Evolutionary conservation across 371 early-diverging fungal genomes (phyloP).

Genomic region (Lichtheimia ramosa): DNA sequence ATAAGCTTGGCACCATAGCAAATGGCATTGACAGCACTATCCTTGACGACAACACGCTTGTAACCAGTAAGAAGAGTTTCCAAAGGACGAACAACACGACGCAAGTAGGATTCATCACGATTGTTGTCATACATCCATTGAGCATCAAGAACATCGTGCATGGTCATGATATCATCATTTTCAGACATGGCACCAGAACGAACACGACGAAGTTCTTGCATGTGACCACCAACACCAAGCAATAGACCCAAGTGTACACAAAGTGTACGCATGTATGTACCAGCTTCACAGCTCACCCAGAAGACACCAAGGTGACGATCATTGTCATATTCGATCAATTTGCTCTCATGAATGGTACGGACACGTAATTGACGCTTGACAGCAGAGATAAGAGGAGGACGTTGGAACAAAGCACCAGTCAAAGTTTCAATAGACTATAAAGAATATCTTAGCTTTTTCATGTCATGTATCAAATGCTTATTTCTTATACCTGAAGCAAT

Average conservation of each 20-base stretch:
- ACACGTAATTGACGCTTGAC: constrained; percentile 99
- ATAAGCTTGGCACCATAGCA: constrained; percentile 99
- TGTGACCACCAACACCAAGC: constrained; percentile 98
- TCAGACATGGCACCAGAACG: constrained; percentile 95
- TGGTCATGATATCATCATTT: constrained; percentile 94
- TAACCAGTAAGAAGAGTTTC: constrained; percentile 95
- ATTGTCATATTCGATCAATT: constrained; percentile 96
- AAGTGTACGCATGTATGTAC: constrained; percentile 99
- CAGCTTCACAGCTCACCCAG: constrained; percentile 99
- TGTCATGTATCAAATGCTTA: background rate
- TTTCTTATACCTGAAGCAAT: constrained; percentile 58
- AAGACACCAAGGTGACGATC: constrained; percentile 96
- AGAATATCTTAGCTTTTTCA: background rate
- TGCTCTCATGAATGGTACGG: constrained; percentile 97
- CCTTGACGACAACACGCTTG: constrained; percentile 99
- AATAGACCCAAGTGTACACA: constrained; percentile 99
- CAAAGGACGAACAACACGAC: constrained; percentile 95
- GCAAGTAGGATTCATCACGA: constrained; percentile 88
- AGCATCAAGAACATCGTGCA: constrained; percentile 99
- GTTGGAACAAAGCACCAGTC: constrained; percentile 98
- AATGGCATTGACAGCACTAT: constrained; percentile 98
- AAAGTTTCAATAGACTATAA: constrained; percentile 86
- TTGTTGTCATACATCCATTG: constrained; percentile 97
- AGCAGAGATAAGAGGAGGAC: constrained; percentile 99
- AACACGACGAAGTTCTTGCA: constrained; percentile 99